These are phyloP conservation scores for Scedosporium boydii DNA, from an alignment of 2,329 filamentous ascomycete species.

Conservation along the genomic window DNA sequence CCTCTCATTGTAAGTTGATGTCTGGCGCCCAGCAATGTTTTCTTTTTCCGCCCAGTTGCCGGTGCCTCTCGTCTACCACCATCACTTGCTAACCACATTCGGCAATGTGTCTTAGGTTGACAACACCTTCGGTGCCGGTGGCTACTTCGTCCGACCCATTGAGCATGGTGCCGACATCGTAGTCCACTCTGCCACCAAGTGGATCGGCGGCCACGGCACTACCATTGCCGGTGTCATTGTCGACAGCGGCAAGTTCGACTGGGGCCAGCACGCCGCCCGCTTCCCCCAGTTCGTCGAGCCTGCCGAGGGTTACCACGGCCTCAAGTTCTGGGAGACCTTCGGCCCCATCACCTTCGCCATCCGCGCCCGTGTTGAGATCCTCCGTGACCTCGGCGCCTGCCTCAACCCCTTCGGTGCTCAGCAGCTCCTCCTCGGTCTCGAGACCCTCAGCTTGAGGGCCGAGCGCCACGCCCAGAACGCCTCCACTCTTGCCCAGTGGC, in stretches of 20 bases:
- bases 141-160: conserved; percentile 79
- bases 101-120: conserved; percentile 51
- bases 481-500: conserved; percentile 67
- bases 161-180: conserved; percentile 89
- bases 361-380: conserved; percentile 77
- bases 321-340: conserved; percentile 93
- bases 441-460: conserved; percentile 79
- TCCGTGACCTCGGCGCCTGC: conserved; percentile 74
- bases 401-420: conserved; percentile 90
- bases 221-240: conserved; percentile 81
- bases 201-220: conserved; percentile 93
- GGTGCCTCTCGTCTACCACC: neutral
- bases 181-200: conserved; percentile 90
- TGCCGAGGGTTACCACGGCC: conserved; percentile 79
- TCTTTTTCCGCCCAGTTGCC: too few species aligned
- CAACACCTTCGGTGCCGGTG: conserved; percentile 92
- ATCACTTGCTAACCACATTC: neutral
- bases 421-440: conserved; percentile 78
- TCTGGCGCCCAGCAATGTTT: too few species aligned
- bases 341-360: conserved; percentile 75
- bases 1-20: conserved; percentile 46
- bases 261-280: conserved; percentile 71
- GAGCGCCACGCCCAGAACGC: conserved; percentile 85
- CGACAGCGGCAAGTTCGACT: conserved; percentile 88
- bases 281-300: conserved; percentile 93